Evolutionary conservation across 345 rosid genomes (phyloP), one percentile per base, ranked within the genome.

Genomic region (Euphorbia tirucalli): DNA sequence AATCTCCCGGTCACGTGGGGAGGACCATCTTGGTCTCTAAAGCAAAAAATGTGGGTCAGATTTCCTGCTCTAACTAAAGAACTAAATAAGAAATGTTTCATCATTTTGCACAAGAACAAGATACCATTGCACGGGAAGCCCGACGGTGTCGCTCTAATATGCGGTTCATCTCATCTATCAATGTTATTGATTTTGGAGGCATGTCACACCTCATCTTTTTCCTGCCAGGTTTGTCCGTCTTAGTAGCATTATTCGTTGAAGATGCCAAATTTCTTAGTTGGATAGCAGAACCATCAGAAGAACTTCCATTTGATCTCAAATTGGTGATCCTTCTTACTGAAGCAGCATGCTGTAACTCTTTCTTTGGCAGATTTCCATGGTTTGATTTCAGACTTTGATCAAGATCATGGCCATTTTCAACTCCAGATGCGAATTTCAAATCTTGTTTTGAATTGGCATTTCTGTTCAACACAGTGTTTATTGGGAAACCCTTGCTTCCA

Each of bases 11-110:
- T 94, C 97, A 39, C 88, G 87, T 56, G 35, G 71, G 13, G 95
- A 89, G 60, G 97, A 78, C 93, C 90, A 83, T 65, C 89, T 86
- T 6, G 97, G 97, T 81, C 93, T 87, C 98, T 94, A 66, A 79
- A 76, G 70, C 65, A 78, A 68, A 73, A 19, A 57, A 14, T 3
- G 35, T n/a, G 35, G 25, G 16, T 74, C 28, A 80, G 60, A 54
- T 55, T 71, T 65, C 19, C 24, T 59, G 31, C 27, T 39, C 43
- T 30, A 63, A 64, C 21, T 50, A 44, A 58, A 72, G 62, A 16
- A 69, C 71, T 44, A 73, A 66, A 21, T 3, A 16, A 62, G 32
- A 65, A 19, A 58, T 41, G 5, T 24, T 22, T 31, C 30, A 16
- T 16, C 68, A 61, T 39, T 41, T 46, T 50, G 0, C 57, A 1